phyloP scores from a whole-genome alignment of 202 grass and related monocot genomes.

The Thinopyrum obtusiflorum region DNA sequence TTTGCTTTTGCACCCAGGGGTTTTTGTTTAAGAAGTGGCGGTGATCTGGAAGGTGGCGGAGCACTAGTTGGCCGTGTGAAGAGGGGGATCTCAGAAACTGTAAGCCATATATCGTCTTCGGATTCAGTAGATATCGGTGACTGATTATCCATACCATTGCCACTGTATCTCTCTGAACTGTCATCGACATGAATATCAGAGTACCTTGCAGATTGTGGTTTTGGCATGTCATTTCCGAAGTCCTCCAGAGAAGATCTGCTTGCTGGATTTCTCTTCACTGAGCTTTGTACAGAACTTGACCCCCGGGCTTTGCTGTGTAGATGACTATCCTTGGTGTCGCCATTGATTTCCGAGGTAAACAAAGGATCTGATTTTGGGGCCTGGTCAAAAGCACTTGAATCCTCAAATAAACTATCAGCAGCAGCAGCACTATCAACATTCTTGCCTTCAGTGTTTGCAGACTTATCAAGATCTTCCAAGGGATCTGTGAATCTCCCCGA shows the following conservation, averaged over 20 bases:
- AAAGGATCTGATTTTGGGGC: conserved; percentile 48
- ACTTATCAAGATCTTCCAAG: conserved; percentile 50
- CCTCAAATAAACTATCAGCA: conserved; percentile 46
- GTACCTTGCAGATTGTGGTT: conserved; percentile 50
- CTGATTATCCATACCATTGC: conserved; percentile 41
- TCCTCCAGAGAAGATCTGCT: conserved; percentile 47
- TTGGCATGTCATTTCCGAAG: conserved; percentile 41
- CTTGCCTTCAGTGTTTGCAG: conserved; percentile 34
- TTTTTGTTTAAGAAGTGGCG: conserved; percentile 65
- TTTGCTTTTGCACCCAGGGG: conserved; percentile 26
- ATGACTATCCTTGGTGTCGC: conserved; percentile 38
- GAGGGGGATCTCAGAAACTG: conserved; percentile 94
- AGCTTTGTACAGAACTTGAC: conserved; percentile 50
- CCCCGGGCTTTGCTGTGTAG: conserved; percentile 29
- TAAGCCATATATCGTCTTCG: conserved; percentile 84
- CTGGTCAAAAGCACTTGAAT: conserved; percentile 49
- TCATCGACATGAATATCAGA: conserved; percentile 46
- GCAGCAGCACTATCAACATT: conserved; percentile 41
- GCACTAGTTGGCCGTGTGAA: conserved; percentile 81
- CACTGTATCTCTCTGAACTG: conserved; percentile 39
- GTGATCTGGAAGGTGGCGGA: conserved; percentile 74
- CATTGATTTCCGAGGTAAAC: conserved; percentile 52
- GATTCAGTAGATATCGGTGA: conserved; percentile 62
- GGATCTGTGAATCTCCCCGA: conserved; percentile 55
- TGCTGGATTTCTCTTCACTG: conserved; percentile 41